Evolutionary conservation across 148 eudicot species (phyloP).

Genomic region (Camellia japonica): DNA sequence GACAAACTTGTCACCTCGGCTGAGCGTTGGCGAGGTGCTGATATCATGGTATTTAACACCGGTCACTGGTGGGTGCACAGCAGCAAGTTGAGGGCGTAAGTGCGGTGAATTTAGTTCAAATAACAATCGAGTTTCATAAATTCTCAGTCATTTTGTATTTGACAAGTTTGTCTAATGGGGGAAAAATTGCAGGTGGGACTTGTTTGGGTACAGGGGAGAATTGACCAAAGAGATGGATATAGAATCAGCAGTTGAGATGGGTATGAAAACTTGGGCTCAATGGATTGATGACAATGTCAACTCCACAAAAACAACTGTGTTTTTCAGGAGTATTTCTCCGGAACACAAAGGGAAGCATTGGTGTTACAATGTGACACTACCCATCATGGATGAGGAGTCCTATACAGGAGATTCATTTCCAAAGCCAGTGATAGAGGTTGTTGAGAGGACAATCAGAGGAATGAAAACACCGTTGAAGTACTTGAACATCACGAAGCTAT

Average conservation of each 20-base stretch:
- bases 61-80: slow-evolving; percentile 65
- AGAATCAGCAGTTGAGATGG: slow-evolving; percentile 37
- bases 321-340: slow-evolving; percentile 50
- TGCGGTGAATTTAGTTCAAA: background rate
- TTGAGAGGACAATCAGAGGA: slow-evolving; percentile 25
- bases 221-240: slow-evolving; percentile 31
- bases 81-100: slow-evolving; percentile 41
- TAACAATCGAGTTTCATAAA: background rate
- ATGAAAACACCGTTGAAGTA: slow-evolving; percentile 33
- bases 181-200: slow-evolving; percentile 45
- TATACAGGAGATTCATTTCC: slow-evolving; percentile 16
- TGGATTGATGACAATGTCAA: slow-evolving; percentile 40
- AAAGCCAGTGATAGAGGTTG: slow-evolving; percentile 25
- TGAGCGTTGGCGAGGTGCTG: slow-evolving; percentile 49
- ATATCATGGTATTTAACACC: slow-evolving; percentile 55
- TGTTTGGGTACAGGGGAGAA: slow-evolving; percentile 28
- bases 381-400: slow-evolving; percentile 41
- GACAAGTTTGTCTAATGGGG: background rate
- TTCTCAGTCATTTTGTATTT: background rate
- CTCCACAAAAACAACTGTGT: slow-evolving; percentile 37
- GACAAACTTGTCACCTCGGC: slow-evolving; percentile 30
- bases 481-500: slow-evolving; percentile 47
- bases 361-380: slow-evolving; percentile 49
- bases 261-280: slow-evolving; percentile 47
- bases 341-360: slow-evolving; percentile 37